Evolutionary conservation across 1,139 yeast species (phyloP).

Genomic region (Debaryomyces sp.): DNA sequence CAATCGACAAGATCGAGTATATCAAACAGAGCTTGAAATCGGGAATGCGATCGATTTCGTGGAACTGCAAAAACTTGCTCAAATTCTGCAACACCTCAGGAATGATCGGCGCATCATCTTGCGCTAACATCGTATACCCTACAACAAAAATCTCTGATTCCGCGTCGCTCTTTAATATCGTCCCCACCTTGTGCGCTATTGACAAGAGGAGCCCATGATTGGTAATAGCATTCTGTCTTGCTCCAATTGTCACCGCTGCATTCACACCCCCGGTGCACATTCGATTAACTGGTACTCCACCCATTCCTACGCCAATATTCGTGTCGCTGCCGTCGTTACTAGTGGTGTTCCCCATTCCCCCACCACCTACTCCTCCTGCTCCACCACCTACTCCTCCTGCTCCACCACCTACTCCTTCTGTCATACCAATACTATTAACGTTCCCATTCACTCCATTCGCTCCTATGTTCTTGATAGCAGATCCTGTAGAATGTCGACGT

Average conservation of each 20-base stretch:
- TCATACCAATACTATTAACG: too few species aligned
- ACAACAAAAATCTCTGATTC: constrained; percentile 24
- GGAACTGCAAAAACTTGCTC: constrained; percentile 7
- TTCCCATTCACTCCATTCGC: background rate
- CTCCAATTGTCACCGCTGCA: background rate
- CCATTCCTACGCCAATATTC: background rate
- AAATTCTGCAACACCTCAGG: constrained; percentile 4
- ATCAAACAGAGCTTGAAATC: constrained; percentile 33
- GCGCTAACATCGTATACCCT: constrained; percentile 29
- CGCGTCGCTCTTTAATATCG: background rate
- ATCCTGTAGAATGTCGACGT: background rate
- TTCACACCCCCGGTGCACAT: background rate
- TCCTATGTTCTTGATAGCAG: background rate
- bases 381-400: constrained; percentile 13
- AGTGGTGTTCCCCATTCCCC: background rate
- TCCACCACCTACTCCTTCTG: constrained; percentile 12
- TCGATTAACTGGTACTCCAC: background rate
- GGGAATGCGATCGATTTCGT: constrained; percentile 16
- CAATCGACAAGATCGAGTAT: constrained; percentile 30
- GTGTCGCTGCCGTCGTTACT: background rate
- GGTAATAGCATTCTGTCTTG: background rate
- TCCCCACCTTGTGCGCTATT: constrained; percentile 4
- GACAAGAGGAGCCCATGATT: constrained; percentile 8
- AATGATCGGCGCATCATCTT: constrained; percentile 1
- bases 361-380: background rate